Conservation (phyloP, 75 land plant genomes). For the Sequoia sempervirens region DNA sequence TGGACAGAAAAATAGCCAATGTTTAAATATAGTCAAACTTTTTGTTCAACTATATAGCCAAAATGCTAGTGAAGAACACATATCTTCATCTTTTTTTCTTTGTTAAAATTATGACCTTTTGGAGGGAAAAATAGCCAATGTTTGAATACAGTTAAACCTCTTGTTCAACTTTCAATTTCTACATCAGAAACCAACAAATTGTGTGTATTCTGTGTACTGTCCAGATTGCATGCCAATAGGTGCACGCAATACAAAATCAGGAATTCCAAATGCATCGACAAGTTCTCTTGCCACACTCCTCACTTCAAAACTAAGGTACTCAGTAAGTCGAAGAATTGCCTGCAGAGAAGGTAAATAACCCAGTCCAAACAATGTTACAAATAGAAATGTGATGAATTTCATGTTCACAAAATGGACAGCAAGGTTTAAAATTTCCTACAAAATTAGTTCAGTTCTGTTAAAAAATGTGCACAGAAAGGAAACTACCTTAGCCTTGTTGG, state of each 20-base stretch:
- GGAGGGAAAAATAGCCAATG: background rate
- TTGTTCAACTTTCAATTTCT: background rate
- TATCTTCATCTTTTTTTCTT: background rate
- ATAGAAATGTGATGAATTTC: background rate
- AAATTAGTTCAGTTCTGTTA: background rate
- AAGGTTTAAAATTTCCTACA: background rate
- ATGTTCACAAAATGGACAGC: background rate
- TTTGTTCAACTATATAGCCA: background rate
- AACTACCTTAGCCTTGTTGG: conserved; percentile 95
- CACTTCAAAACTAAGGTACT: conserved; percentile 84
- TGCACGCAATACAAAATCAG: conserved; percentile 72
- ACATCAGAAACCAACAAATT: conserved; percentile 69
- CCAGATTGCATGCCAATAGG: conserved; percentile 83
- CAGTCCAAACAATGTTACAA: background rate
- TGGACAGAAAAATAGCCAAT: background rate
- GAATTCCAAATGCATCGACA: conserved; percentile 86
- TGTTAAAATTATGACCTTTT: background rate
- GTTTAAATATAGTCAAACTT: background rate
- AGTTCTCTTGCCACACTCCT: conserved; percentile 67
- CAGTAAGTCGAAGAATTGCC: conserved; percentile 88
- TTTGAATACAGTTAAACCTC: background rate
- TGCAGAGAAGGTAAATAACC: conserved; percentile 23
- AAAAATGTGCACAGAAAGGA: background rate
- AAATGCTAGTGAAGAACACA: background rate
- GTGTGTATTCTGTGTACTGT: conserved; percentile 80